phyloP scores from a whole-genome alignment of 352 stramenopile genomes.

The Phytopythium mirpurense region DNA sequence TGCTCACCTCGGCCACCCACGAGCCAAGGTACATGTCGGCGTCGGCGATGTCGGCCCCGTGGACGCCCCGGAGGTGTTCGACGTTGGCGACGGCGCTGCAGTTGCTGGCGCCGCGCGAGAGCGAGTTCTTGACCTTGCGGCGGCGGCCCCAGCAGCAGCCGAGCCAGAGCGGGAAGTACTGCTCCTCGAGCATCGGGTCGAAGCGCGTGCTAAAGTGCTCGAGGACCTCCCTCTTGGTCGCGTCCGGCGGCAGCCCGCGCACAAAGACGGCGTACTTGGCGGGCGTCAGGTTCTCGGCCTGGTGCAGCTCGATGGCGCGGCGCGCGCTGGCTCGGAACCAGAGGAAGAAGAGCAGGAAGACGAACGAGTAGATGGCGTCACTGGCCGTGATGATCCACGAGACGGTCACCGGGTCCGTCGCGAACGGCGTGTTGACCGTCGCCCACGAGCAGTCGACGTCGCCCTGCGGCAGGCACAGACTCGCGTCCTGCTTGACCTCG shows the following conservation, averaged over 20 bases:
- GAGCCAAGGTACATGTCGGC: slow-evolving; percentile 56
- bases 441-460: slow-evolving; percentile 68
- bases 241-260: slow-evolving; percentile 55
- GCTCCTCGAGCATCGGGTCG: slow-evolving; percentile 63
- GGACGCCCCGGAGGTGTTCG: slow-evolving; percentile 47
- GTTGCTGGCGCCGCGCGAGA: slow-evolving; percentile 35
- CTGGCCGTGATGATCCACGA: slow-evolving; percentile 70
- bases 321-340: slow-evolving; percentile 38
- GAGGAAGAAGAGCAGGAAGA: slow-evolving; percentile 63
- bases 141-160: slow-evolving; percentile 55
- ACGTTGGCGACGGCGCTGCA: slow-evolving; percentile 52
- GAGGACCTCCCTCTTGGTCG: slow-evolving; percentile 58
- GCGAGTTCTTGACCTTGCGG: slow-evolving; percentile 40
- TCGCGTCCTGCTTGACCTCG: slow-evolving; percentile 37
- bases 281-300: slow-evolving; percentile 74
- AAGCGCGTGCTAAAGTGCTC: slow-evolving; percentile 75
- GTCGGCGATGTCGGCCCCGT: slow-evolving; percentile 14
- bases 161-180: slow-evolving; percentile 55
- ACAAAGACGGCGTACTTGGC: slow-evolving; percentile 82
- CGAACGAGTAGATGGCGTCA: slow-evolving; percentile 58
- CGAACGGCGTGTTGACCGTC: slow-evolving; percentile 71
- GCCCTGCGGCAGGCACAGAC: slow-evolving; percentile 38
- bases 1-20: slow-evolving; percentile 86
- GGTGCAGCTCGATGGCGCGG: slow-evolving; percentile 51
- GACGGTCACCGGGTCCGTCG: slow-evolving; percentile 38